These are phyloP conservation scores for Fusarium sp. DNA, from an alignment of 2,329 filamentous ascomycete genomes.

Conservation along the genomic window DNA sequence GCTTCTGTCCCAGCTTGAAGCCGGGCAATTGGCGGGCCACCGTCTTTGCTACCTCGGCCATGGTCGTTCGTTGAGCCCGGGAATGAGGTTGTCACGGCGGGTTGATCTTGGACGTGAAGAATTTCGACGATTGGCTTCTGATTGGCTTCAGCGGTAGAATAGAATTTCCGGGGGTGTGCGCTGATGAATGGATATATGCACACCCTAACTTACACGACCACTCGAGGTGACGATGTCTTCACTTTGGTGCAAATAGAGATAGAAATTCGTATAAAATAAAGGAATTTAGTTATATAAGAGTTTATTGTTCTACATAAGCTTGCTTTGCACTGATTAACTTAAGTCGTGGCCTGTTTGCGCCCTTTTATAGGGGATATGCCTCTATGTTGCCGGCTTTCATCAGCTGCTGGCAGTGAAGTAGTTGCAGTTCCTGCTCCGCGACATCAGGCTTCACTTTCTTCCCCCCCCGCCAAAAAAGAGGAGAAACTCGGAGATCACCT, in stretches of 20 bases:
- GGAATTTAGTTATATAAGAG: neutral
- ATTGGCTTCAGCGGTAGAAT: constrained; percentile 43
- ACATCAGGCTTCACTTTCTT: constrained; percentile 16
- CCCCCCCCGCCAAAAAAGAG: neutral
- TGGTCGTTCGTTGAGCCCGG: constrained; percentile 43
- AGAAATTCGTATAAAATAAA: neutral
- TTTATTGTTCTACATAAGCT: neutral
- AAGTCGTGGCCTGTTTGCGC: neutral
- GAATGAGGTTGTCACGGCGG: constrained; percentile 37
- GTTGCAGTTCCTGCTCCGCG: constrained; percentile 7
- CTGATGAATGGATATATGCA: constrained; percentile 13
- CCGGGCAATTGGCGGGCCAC: constrained; percentile 51
- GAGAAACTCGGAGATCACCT: neutral
- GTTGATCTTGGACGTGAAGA: constrained; percentile 42
- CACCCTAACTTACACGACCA: constrained; percentile 19
- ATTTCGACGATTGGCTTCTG: constrained; percentile 43
- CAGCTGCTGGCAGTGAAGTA: constrained; percentile 21
- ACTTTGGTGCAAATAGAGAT: neutral
- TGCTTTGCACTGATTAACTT: neutral
- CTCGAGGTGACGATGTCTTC: neutral
- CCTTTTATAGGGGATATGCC: constrained; percentile 3
- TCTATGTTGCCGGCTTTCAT: neutral
- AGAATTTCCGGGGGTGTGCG: constrained; percentile 42
- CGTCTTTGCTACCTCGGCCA: constrained; percentile 52
- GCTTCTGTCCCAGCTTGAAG: constrained; percentile 61